A percentile compares a stretch with the other conserved stretches of the same genome.
Evolutionary conservation across 495 filamentous ascomycete genomes (phyloP).

Genomic region (Cudoniella acicularis): DNA sequence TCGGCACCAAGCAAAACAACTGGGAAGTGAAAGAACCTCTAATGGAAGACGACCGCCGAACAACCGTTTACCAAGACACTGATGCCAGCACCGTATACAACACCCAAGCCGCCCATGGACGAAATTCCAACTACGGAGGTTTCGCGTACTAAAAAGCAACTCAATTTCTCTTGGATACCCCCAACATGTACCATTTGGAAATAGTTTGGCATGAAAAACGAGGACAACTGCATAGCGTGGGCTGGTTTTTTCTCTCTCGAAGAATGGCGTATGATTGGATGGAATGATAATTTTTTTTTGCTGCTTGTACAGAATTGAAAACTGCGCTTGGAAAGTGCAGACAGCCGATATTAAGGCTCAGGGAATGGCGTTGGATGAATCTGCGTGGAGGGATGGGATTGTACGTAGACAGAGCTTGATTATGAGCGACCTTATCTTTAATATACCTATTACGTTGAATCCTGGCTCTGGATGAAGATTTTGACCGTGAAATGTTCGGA

Average conservation of each 20-base stretch:
- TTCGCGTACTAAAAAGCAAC: conserved; percentile 19
- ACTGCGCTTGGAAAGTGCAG: not conserved
- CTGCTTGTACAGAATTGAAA: not conserved
- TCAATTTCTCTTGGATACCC: not conserved
- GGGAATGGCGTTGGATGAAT: not conserved
- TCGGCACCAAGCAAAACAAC: conserved; percentile 89
- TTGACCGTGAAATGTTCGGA: too few relatives aligned
- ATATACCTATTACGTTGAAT: not conserved
- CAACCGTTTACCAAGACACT: conserved; percentile 54
- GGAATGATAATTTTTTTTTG: not conserved
- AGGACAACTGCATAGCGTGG: not conserved
- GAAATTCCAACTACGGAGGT: conserved; percentile 29
- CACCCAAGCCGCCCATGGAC: not conserved
- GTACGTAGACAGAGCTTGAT: not conserved
- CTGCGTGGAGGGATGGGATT: not conserved
- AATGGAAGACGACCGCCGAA: conserved; percentile 80
- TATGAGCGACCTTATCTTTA: not conserved
- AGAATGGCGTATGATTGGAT: not conserved
- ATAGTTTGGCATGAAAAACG: not conserved
- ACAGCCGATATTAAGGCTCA: too few relatives aligned
- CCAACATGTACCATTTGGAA: not conserved
- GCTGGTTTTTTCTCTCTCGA: not conserved
- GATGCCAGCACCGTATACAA: conserved; percentile 15
- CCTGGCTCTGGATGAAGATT: not conserved
- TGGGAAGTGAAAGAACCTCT: conserved; percentile 98